phyloP scores from a whole-genome alignment of 2,329 filamentous ascomycete genomes.

The Periconia sp. region DNA sequence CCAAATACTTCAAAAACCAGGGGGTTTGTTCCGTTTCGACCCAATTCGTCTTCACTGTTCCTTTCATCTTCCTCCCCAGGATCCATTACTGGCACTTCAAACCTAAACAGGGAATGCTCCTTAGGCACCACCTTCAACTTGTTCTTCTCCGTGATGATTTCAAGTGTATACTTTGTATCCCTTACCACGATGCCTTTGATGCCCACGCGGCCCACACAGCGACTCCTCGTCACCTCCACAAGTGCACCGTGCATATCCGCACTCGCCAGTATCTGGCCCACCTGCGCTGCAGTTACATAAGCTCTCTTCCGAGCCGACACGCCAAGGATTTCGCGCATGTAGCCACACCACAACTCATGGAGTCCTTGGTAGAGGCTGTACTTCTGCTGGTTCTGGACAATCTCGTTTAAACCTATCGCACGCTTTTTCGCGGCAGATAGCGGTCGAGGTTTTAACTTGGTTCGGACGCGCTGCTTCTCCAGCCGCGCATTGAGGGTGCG shows the following conservation, averaged over 20 bases:
- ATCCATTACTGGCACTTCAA: constrained; percentile 62
- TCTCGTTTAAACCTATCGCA: constrained; percentile 69
- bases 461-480: constrained; percentile 22
- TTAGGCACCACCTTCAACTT: constrained; percentile 82
- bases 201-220: constrained; percentile 80
- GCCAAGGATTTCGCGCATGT: constrained; percentile 80
- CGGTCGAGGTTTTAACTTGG: constrained; percentile 61
- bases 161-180: constrained; percentile 84
- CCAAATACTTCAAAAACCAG: constrained; percentile 85
- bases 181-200: constrained; percentile 83
- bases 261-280: constrained; percentile 72
- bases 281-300: constrained; percentile 60
- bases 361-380: constrained; percentile 79
- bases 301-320: constrained; percentile 48
- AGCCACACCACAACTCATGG: constrained; percentile 77
- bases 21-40: constrained; percentile 33
- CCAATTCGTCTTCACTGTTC: constrained; percentile 6
- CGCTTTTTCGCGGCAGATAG: constrained; percentile 81
- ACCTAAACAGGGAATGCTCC: constrained; percentile 81
- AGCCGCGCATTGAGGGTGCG: constrained; percentile 57
- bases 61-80: constrained; percentile 18
- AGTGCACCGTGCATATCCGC: constrained; percentile 90
- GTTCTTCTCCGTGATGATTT: constrained; percentile 74
- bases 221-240: constrained; percentile 78
- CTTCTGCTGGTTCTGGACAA: constrained; percentile 68